Evolutionary conservation across 306 rosid genomes (phyloP).

Genomic region (Oxytropis ochrocephala): DNA sequence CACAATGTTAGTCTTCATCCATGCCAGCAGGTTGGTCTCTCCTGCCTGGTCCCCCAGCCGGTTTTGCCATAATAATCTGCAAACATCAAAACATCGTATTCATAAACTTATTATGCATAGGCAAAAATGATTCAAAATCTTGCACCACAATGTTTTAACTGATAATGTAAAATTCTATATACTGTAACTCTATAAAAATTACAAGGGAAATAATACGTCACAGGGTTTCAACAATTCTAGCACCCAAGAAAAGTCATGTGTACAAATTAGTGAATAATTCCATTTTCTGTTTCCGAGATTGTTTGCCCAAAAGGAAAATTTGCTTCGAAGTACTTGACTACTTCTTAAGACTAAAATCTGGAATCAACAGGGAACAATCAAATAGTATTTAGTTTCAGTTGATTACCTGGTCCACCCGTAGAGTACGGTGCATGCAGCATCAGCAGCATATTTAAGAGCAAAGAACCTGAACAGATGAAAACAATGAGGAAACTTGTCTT

Average conservation of each 20-base stretch:
- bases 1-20: constrained; percentile 67
- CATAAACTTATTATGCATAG: background rate
- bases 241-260: background rate
- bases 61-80: constrained; percentile 92
- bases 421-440: constrained; percentile 97
- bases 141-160: background rate
- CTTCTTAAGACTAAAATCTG: background rate
- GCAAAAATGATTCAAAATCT: background rate
- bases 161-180: background rate
- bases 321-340: background rate
- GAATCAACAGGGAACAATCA: background rate
- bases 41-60: constrained; percentile 83
- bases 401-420: constrained; percentile 87
- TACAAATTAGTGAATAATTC: background rate
- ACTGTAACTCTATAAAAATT: background rate
- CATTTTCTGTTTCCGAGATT: background rate
- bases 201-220: background rate
- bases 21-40: constrained; percentile 72
- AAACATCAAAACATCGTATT: constrained; percentile 8
- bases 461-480: constrained; percentile 46
- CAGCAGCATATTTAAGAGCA: constrained; percentile 91
- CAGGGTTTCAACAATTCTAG: background rate
- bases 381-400: background rate
- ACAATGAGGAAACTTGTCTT: background rate
- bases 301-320: background rate